A percentile compares a stretch with the other conserved stretches of the same genome.
Evolutionary conservation across 2,329 filamentous ascomycete genomes (phyloP).

Genomic region (Pseudogymnoascus sp.): DNA sequence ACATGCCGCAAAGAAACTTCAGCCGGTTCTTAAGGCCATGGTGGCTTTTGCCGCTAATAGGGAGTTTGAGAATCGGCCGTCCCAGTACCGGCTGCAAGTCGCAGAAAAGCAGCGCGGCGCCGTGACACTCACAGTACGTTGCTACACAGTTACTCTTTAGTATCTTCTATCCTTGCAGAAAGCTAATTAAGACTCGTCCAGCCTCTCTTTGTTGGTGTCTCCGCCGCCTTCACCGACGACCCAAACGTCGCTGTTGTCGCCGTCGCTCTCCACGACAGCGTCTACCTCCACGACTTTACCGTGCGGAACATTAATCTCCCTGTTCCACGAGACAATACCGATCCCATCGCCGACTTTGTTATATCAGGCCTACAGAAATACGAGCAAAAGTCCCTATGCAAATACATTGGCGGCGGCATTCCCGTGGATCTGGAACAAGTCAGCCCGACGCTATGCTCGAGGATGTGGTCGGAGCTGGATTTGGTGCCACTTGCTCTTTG

Average conservation of each 20-base stretch:
- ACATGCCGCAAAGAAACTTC: not conserved
- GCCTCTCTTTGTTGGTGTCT: conserved; percentile 56
- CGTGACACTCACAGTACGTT: not conserved
- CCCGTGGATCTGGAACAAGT: conserved; percentile 49
- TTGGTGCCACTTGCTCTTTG: conserved; percentile 62
- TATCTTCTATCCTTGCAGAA: not conserved
- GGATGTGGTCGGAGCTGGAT: conserved; percentile 69
- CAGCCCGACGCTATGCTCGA: conserved; percentile 58
- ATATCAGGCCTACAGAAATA: conserved; percentile 50
- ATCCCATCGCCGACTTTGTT: conserved; percentile 51
- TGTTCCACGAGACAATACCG: conserved; percentile 32
- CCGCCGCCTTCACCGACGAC: conserved; percentile 42
- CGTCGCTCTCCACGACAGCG: conserved; percentile 63
- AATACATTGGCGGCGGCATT: conserved; percentile 68
- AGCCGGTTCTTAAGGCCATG: conserved; percentile 4
- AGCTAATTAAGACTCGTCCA: conserved; percentile 20
- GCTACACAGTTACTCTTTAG: not conserved
- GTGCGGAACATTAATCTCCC: conserved; percentile 48
- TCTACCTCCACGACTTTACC: conserved; percentile 66
- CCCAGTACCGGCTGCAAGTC: not conserved
- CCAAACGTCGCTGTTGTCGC: conserved; percentile 48
- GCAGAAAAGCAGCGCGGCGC: not conserved
- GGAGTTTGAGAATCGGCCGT: conserved; percentile 3
- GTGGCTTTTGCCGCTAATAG: not conserved
- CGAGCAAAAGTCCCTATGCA: conserved; percentile 57